Conservation (phyloP, 305 asterid species). For the Stenogyne calaminthoides region DNA sequence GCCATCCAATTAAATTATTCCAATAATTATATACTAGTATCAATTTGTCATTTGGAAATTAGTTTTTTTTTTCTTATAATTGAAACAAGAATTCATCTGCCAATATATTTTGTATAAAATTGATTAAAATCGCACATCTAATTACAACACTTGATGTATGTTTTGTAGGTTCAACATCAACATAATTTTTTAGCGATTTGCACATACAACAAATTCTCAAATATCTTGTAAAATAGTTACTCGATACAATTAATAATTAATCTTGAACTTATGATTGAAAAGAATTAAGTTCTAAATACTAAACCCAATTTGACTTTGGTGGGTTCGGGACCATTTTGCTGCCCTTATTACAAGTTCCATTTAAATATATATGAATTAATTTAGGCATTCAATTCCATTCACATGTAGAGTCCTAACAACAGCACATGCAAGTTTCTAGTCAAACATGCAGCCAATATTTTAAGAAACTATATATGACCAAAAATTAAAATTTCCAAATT, state of each 20-base stretch:
- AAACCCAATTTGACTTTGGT: slow-evolving; percentile 40
- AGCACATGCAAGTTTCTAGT: slow-evolving; percentile 47
- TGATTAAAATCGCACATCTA: too few species aligned
- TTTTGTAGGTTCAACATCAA: too few species aligned
- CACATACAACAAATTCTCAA: not conserved
- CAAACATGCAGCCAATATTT: slow-evolving; percentile 30
- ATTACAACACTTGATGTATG: too few species aligned
- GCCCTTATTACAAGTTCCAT: slow-evolving; percentile 6
- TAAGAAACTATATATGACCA: not conserved
- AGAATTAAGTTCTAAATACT: slow-evolving; percentile 16
- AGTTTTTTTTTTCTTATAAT: too few species aligned
- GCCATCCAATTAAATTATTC: too few species aligned
- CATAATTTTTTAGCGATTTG: not conserved
- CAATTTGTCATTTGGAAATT: too few species aligned
- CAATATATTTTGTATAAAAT: too few species aligned
- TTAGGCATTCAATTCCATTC: slow-evolving; percentile 40
- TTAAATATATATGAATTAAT: slow-evolving; percentile 13
- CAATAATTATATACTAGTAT: too few species aligned
- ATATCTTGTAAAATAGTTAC: slow-evolving; percentile 4
- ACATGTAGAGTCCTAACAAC: slow-evolving; percentile 44
- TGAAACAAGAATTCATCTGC: too few species aligned
- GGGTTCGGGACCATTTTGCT: slow-evolving; percentile 32
- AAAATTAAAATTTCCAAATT: not conserved
- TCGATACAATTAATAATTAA: not conserved
- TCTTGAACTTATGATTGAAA: slow-evolving; percentile 28